Percentiles rank a stretch among this genome's conserved stretches.
Conservation (phyloP, 176 grass and related monocot genomes). For the Luzula sylvatica region DNA sequence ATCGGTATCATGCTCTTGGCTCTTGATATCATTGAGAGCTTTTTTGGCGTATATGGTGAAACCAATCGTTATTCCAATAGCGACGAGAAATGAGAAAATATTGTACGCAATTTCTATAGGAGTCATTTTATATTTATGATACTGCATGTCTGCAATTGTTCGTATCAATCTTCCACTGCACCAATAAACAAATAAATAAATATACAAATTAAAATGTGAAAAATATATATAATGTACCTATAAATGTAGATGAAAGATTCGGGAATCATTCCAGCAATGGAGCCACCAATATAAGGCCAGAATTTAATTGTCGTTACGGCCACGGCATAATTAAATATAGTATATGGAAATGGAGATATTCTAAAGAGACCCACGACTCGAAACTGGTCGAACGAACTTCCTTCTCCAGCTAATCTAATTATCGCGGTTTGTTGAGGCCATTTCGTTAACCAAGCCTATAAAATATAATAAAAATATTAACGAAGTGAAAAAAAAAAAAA, state of each 20-base stretch:
- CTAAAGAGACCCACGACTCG: constrained; percentile 48
- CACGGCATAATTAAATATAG: constrained; percentile 67
- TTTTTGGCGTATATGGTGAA: constrained; percentile 73
- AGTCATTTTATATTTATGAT: constrained; percentile 57
- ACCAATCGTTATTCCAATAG: constrained; percentile 39
- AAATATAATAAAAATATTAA: constrained; percentile 23
- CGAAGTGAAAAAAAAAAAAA: constrained; percentile 2
- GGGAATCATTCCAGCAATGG: constrained; percentile 79
- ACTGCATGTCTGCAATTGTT: constrained; percentile 59
- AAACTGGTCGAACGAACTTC: constrained; percentile 79
- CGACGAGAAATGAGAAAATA: constrained; percentile 38
- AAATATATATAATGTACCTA: constrained; percentile 36
- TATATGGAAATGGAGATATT: constrained; percentile 84
- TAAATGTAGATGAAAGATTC: constrained; percentile 87
- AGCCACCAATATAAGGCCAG: constrained; percentile 68
- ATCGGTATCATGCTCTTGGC: constrained; percentile 13
- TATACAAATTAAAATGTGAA: neutral
- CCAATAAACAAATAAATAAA: neutral
- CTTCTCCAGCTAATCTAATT: constrained; percentile 55
- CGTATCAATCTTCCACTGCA: constrained; percentile 75
- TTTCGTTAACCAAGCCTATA: constrained; percentile 72
- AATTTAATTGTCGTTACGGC: constrained; percentile 55
- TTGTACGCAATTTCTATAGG: constrained; percentile 82
- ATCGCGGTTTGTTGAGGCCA: constrained; percentile 70
- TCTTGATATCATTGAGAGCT: constrained; percentile 39